Evolutionary conservation across 805 yeast genomes (phyloP).

Genomic region (Peterozyma toletana): DNA sequence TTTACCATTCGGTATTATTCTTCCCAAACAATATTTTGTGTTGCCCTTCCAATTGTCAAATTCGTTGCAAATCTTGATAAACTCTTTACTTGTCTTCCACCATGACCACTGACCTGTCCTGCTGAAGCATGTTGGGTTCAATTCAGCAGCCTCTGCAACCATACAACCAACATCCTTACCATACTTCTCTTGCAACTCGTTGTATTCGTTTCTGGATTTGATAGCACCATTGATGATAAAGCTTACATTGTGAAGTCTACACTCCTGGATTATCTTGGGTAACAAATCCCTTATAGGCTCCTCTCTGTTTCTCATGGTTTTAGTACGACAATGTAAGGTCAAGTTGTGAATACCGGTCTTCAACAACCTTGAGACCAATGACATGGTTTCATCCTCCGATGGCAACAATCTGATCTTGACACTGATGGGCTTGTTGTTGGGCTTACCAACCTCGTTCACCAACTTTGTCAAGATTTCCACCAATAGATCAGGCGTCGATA

Average conservation of each 20-base stretch:
- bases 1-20: slow-evolving; percentile 54
- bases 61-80: slow-evolving; percentile 40
- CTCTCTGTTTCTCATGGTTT: slow-evolving; percentile 83
- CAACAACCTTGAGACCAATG: slow-evolving; percentile 48
- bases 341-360: slow-evolving; percentile 79
- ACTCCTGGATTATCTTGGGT: slow-evolving; percentile 50
- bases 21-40: slow-evolving; percentile 72
- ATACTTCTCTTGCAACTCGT: slow-evolving; percentile 40
- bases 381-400: slow-evolving; percentile 50
- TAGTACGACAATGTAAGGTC: slow-evolving; percentile 89
- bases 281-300: slow-evolving; percentile 69
- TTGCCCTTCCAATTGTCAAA: slow-evolving; percentile 63
- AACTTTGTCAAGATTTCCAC: slow-evolving; percentile 60
- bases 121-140: slow-evolving; percentile 73
- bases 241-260: slow-evolving; percentile 56
- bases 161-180: slow-evolving; percentile 75
- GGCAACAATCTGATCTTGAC: slow-evolving; percentile 83
- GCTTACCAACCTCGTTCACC: slow-evolving; percentile 76
- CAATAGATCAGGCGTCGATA: slow-evolving; percentile 73
- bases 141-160: slow-evolving; percentile 90
- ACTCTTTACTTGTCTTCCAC: slow-evolving; percentile 49
- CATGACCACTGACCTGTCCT: slow-evolving; percentile 39
- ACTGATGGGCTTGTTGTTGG: slow-evolving; percentile 72
- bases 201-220: slow-evolving; percentile 43
- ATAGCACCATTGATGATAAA: slow-evolving; percentile 82